Evolutionary conservation across 257 asterid genomes (phyloP).

Genomic region (Rehmannia glutinosa): DNA sequence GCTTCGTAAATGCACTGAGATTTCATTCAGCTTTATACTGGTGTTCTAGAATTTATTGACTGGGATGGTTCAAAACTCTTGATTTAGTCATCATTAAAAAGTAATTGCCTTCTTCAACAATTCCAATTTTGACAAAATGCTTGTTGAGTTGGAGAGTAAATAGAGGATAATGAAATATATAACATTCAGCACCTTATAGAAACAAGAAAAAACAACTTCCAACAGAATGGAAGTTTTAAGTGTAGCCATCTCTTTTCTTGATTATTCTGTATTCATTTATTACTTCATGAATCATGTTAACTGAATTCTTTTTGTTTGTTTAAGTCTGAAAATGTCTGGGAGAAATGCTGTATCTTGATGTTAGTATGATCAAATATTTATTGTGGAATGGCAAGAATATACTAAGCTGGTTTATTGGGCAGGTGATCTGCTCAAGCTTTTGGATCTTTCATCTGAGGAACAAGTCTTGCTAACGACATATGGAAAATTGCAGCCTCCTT

Average conservation of each 20-base stretch:
- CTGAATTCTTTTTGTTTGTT: background rate
- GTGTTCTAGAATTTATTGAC: background rate
- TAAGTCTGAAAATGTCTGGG: too few relatives aligned
- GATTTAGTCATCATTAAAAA: background rate
- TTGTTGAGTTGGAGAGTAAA: too few relatives aligned
- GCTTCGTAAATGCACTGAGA: constrained; percentile 3
- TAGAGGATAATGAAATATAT: too few relatives aligned
- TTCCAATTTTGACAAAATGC: background rate
- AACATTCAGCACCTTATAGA: too few relatives aligned
- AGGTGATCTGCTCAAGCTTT: constrained; percentile 83
- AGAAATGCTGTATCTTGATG: background rate
- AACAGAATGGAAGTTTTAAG: background rate
- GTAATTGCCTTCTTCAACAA: background rate
- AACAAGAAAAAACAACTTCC: too few relatives aligned
- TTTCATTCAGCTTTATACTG: background rate
- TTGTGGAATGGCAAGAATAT: constrained; percentile 9
- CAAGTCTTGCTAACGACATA: constrained; percentile 63
- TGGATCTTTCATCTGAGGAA: constrained; percentile 66
- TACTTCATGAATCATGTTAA: background rate
- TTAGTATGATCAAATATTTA: constrained; percentile 4
- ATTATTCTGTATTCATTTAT: too few relatives aligned
- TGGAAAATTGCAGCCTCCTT: constrained; percentile 88
- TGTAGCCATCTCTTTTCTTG: constrained; percentile 2
- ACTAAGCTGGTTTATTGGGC: constrained; percentile 25
- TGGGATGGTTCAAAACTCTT: background rate